Conservation (phyloP, 2,329 filamentous ascomycete species). For the Pseudogymnoascus sp. region DNA sequence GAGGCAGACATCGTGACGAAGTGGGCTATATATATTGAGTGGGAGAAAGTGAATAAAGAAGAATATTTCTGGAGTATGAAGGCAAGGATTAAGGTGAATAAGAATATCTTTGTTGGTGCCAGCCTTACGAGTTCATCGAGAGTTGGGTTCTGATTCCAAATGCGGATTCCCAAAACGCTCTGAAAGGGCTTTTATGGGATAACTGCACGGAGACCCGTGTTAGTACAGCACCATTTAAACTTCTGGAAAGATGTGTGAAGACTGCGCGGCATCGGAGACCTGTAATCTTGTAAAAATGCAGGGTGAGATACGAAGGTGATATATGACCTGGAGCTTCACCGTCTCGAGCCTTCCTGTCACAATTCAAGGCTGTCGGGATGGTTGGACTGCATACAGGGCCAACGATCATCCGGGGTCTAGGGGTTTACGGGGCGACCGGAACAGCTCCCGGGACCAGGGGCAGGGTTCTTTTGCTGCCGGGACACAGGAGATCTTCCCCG, state of each 20-base stretch:
- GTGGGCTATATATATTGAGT: background rate
- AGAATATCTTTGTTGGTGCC: background rate
- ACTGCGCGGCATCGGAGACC: background rate
- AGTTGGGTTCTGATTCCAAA: background rate
- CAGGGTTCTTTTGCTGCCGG: background rate
- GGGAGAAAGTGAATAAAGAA: background rate
- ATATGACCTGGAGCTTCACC: background rate
- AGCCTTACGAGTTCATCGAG: background rate
- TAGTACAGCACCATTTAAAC: background rate
- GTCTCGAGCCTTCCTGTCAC: background rate
- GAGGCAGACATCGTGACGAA: background rate
- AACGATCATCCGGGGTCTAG: background rate
- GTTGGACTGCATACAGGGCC: conserved; percentile 6
- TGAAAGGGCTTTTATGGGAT: background rate
- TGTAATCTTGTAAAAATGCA: background rate
- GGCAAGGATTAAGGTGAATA: background rate
- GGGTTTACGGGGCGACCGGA: background rate
- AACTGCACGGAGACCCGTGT: background rate
- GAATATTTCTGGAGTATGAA: background rate
- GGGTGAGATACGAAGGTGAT: background rate
- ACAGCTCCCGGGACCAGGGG: background rate
- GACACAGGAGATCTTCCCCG: background rate
- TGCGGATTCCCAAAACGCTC: background rate
- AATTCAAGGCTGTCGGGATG: conserved; percentile 1
- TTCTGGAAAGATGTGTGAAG: background rate